phyloP scores from a whole-genome alignment of 257 asterid genomes.

The Mitragyna speciosa region DNA sequence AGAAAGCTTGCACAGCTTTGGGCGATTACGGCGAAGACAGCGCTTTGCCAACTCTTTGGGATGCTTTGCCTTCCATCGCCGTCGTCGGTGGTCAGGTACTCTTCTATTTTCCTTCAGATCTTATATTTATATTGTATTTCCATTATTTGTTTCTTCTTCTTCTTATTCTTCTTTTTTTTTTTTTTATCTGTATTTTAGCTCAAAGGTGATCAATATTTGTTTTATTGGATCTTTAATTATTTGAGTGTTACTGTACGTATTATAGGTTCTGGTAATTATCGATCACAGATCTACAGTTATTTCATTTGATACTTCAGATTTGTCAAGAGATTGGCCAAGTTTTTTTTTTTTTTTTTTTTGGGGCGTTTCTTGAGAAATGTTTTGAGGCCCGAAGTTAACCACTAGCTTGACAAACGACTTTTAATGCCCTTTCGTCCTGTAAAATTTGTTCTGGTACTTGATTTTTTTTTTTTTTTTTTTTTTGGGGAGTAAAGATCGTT shows the following conservation, averaged over 20 bases:
- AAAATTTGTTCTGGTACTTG: neutral
- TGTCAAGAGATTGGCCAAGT: neutral
- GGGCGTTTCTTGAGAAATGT: too few relatives aligned
- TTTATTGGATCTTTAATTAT: neutral
- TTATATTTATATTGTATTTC: neutral
- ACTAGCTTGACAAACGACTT: neutral
- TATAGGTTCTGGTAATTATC: neutral
- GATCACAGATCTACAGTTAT: slow-evolving; percentile 11
- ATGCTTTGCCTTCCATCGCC: slow-evolving; percentile 91
- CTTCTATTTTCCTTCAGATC: slow-evolving; percentile 2
- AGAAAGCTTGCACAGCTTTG: slow-evolving; percentile 93
- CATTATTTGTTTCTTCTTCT: neutral
- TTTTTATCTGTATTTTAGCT: neutral
- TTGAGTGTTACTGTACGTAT: neutral
- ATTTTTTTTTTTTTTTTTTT: neutral
- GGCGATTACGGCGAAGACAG: slow-evolving; percentile 92
- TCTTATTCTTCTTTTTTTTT: too few relatives aligned
- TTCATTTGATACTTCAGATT: too few relatives aligned
- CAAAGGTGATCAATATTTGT: neutral
- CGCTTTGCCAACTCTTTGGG: slow-evolving; percentile 95
- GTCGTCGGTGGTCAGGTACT: slow-evolving; percentile 97
- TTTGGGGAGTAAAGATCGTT: neutral
- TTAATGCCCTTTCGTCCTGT: neutral
- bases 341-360: neutral
- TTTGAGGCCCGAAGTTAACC: neutral